phyloP scores from a whole-genome alignment of 1,139 yeast genomes.

The Candida freyschussii region DNA sequence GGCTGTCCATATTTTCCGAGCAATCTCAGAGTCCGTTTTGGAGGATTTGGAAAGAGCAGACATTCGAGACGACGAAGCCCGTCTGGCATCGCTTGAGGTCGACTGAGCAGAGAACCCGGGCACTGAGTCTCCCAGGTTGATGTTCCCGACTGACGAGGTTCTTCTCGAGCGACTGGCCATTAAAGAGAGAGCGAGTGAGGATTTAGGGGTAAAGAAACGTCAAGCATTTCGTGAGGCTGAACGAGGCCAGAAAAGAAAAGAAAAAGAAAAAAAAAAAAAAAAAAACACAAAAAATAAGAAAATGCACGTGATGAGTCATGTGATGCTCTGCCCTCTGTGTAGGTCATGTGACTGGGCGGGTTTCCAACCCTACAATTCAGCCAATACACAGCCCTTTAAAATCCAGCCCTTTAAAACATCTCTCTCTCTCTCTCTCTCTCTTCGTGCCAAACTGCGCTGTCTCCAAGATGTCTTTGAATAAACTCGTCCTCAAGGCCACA shows the following conservation, averaged over 20 bases:
- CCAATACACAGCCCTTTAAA: too few species aligned
- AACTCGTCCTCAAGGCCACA: constrained; percentile 55
- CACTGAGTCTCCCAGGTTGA: constrained; percentile 54
- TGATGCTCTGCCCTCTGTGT: too few species aligned
- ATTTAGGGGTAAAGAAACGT: too few species aligned
- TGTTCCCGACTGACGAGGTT: constrained; percentile 54
- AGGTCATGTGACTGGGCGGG: too few species aligned
- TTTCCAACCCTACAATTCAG: too few species aligned
- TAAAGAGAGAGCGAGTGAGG: too few species aligned
- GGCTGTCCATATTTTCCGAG: constrained; percentile 46
- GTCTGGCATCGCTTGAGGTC: constrained; percentile 30
- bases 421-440: not conserved
- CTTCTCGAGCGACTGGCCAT: constrained; percentile 23
- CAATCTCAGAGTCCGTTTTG: constrained; percentile 32
- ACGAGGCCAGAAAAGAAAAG: not conserved
- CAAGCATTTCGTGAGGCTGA: too few species aligned
- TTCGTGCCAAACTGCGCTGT: not conserved
- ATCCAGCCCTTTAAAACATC: too few species aligned
- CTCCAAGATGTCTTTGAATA: constrained; percentile 5
- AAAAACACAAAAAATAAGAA: too few species aligned
- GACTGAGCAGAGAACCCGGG: constrained; percentile 37
- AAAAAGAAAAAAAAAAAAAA: too few species aligned
- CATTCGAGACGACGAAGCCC: constrained; percentile 28
- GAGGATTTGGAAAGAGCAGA: constrained; percentile 28
- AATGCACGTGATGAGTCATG: too few species aligned